A percentile compares a stretch with the other conserved stretches of the same genome.
Evolutionary conservation across 495 filamentous ascomycete species (phyloP).

Genomic region (Neurospora tetraspora): DNA sequence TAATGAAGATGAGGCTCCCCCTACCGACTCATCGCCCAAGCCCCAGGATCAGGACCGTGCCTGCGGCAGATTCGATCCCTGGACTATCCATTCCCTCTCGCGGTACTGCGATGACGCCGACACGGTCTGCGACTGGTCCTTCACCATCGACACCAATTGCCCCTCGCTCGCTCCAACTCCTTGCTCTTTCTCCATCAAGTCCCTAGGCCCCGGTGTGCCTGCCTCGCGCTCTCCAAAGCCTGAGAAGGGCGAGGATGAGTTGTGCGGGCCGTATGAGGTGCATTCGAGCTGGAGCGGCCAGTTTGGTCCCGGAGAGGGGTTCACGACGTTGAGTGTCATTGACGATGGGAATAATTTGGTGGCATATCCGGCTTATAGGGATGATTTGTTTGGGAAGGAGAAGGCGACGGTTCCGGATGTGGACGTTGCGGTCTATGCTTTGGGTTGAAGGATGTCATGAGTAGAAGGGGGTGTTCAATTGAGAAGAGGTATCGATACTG

Average conservation of each 20-base stretch:
- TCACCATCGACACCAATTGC: neutral
- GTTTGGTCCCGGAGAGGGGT: neutral
- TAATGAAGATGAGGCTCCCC: neutral
- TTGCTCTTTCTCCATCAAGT: neutral
- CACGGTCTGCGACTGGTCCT: neutral
- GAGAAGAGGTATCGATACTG: neutral
- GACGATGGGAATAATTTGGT: neutral
- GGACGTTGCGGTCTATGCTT: neutral
- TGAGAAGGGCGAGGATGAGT: neutral
- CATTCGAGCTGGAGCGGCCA: neutral
- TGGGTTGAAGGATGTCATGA: neutral
- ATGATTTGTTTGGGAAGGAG: neutral
- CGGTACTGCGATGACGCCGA: neutral
- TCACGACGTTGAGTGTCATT: neutral
- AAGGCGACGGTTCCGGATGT: neutral
- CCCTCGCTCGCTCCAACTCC: neutral
- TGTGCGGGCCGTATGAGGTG: conserved; percentile 1
- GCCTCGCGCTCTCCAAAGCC: neutral
- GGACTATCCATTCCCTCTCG: neutral
- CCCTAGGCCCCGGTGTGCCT: neutral
- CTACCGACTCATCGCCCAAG: neutral
- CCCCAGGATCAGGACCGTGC: neutral
- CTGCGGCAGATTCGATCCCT: neutral
- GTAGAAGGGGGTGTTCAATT: neutral
- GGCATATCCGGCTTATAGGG: neutral